These are phyloP conservation scores for Fusarium agapanthi DNA, from an alignment of 2,329 filamentous ascomycete genomes.

Conservation along the genomic window DNA sequence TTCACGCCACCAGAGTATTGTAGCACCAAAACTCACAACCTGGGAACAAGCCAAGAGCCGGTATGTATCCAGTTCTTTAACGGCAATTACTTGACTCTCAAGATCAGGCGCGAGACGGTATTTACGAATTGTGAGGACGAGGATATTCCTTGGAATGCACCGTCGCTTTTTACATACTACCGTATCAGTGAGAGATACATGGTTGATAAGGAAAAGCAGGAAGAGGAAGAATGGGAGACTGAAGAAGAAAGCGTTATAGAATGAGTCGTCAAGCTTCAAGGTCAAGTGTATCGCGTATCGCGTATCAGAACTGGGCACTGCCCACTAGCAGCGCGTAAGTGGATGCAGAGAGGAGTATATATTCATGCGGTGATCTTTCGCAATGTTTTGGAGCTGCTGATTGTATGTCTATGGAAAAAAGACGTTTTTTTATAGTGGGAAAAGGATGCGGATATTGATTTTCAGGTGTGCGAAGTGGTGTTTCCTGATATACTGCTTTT, in stretches of 20 bases:
- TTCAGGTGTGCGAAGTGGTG: fast-evolving
- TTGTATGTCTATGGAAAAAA: background rate
- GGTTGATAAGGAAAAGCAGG: too few species aligned
- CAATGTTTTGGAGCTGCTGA: background rate
- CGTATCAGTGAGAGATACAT: background rate
- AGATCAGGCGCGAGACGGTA: background rate
- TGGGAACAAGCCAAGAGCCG: fast-evolving
- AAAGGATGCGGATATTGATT: background rate
- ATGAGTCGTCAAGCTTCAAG: background rate
- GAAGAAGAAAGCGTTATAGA: background rate
- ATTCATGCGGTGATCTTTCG: background rate
- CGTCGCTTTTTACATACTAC: background rate
- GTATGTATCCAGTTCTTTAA: background rate
- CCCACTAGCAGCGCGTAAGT: too few species aligned
- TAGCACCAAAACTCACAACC: background rate
- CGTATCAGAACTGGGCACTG: too few species aligned
- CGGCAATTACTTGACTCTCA: background rate
- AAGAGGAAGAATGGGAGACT: background rate
- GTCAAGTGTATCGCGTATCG: background rate
- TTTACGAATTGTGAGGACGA: background rate
- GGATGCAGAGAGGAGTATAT: fast-evolving
- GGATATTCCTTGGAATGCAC: background rate
- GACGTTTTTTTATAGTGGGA: background rate
- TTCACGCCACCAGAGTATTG: background rate
- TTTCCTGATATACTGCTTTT: background rate